These are phyloP conservation scores for Colletotrichum kahawae DNA, from an alignment of 2,329 filamentous ascomycete species.

Conservation along the genomic window DNA sequence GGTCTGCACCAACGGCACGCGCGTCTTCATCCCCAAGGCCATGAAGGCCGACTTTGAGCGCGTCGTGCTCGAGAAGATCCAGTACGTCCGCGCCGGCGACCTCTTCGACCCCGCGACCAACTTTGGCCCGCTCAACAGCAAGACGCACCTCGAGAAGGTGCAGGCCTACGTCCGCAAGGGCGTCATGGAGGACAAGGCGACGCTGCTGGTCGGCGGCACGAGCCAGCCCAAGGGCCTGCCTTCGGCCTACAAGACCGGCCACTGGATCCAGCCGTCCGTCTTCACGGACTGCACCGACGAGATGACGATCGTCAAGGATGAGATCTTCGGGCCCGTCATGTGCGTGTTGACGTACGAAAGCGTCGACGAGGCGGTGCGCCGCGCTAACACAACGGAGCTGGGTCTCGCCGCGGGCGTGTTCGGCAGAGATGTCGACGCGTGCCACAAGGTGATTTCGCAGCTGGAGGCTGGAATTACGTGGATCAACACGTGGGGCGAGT, in stretches of 20 bases:
- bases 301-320: constrained; percentile 81
- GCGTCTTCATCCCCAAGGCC: constrained; percentile 77
- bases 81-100: constrained; percentile 77
- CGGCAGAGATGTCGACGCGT: constrained; percentile 74
- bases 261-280: constrained; percentile 83
- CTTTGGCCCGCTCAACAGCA: constrained; percentile 82
- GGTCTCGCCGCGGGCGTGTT: constrained; percentile 88
- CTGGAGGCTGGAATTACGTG: constrained; percentile 88
- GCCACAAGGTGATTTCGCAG: constrained; percentile 72
- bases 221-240: constrained; percentile 59
- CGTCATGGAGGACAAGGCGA: constrained; percentile 74
- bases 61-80: constrained; percentile 73
- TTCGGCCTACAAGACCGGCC: constrained; percentile 63
- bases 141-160: constrained; percentile 78
- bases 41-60: constrained; percentile 74
- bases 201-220: constrained; percentile 73
- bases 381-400: constrained; percentile 79
- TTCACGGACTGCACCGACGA: constrained; percentile 85
- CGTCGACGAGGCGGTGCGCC: constrained; percentile 70
- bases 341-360: constrained; percentile 76
- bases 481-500: constrained; percentile 95
- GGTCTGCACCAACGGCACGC: constrained; percentile 91
- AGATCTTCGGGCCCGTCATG: constrained; percentile 91
- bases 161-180: constrained; percentile 78
- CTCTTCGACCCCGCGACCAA: constrained; percentile 77